phyloP scores from a whole-genome alignment of 148 eudicot genomes.

The Arctostaphylos glauca region DNA sequence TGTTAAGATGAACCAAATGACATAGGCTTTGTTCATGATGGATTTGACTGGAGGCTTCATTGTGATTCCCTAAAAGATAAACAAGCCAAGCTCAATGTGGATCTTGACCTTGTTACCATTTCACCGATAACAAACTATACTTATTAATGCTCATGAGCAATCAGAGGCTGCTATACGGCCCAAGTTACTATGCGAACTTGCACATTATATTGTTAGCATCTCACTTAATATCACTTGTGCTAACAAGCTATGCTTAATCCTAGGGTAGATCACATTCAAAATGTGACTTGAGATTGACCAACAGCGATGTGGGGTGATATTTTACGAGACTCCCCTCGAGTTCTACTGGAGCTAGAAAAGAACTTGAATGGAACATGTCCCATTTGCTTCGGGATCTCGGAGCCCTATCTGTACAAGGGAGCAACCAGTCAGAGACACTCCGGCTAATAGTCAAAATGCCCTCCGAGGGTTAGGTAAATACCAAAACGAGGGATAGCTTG shows the following conservation, averaged over 20 bases:
- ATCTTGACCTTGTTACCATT: not conserved
- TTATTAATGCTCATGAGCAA: conserved; percentile 2
- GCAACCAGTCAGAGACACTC: no score
- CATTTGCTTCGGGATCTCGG: no score
- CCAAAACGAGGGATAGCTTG: no score
- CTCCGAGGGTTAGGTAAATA: no score
- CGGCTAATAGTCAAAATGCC: no score
- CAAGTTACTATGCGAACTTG: not conserved
- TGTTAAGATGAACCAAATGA: not conserved
- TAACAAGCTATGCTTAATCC: not conserved
- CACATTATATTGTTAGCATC: not conserved
- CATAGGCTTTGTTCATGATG: not conserved
- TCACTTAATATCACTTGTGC: not conserved
- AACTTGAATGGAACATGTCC: no score
- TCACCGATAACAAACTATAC: not conserved
- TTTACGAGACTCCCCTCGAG: no score
- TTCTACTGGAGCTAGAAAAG: no score
- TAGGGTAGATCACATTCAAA: not conserved
- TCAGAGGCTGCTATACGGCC: not conserved
- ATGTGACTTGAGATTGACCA: conserved; percentile 1
- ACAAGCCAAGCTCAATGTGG: conserved; percentile 8
- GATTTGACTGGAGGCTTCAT: not conserved
- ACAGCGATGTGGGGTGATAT: not conserved
- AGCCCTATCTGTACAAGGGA: no score
- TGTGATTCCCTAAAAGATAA: not conserved